These are phyloP conservation scores for Zasmidium angulare DNA, from an alignment of 2,329 filamentous ascomycete genomes.

Conservation along the genomic window DNA sequence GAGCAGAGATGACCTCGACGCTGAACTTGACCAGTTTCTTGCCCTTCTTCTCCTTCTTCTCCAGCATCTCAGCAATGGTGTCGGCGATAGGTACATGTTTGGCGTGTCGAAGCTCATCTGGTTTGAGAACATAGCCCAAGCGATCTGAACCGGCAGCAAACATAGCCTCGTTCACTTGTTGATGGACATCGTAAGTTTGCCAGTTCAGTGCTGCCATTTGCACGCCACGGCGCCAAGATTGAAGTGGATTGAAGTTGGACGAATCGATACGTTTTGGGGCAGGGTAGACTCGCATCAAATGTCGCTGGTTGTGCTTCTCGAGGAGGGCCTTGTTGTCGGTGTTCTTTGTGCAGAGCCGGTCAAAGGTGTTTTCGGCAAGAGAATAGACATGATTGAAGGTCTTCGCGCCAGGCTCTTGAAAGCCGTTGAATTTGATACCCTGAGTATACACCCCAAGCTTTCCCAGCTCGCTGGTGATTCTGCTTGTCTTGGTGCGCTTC, in stretches of 20 bases:
- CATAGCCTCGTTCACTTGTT: conserved; percentile 98
- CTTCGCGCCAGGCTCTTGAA: conserved; percentile 75
- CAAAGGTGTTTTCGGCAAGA: conserved; percentile 86
- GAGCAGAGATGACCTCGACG: conserved; percentile 87
- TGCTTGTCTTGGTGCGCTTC: conserved; percentile 69
- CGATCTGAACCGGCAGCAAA: conserved; percentile 85
- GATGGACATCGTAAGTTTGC: conserved; percentile 94
- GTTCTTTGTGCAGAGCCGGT: conserved; percentile 73
- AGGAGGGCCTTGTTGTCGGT: conserved; percentile 74
- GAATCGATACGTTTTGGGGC: conserved; percentile 78
- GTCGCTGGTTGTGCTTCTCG: conserved; percentile 85
- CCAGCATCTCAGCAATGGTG: conserved; percentile 50
- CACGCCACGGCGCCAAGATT: conserved; percentile 91
- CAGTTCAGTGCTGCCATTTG: conserved; percentile 98
- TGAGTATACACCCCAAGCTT: conserved; percentile 78
- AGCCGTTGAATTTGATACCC: conserved; percentile 79
- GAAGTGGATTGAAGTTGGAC: conserved; percentile 90
- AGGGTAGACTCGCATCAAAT: conserved; percentile 93
- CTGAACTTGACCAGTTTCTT: conserved; percentile 81
- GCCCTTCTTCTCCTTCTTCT: conserved; percentile 61
- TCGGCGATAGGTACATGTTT: conserved; percentile 63
- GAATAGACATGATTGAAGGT: conserved; percentile 94
- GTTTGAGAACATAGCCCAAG: conserved; percentile 92
- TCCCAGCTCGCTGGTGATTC: conserved; percentile 80
- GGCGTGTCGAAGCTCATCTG: conserved; percentile 68